These are phyloP conservation scores for Castanea crenata DNA, from an alignment of 306 rosid species.

Conservation along the genomic window DNA sequence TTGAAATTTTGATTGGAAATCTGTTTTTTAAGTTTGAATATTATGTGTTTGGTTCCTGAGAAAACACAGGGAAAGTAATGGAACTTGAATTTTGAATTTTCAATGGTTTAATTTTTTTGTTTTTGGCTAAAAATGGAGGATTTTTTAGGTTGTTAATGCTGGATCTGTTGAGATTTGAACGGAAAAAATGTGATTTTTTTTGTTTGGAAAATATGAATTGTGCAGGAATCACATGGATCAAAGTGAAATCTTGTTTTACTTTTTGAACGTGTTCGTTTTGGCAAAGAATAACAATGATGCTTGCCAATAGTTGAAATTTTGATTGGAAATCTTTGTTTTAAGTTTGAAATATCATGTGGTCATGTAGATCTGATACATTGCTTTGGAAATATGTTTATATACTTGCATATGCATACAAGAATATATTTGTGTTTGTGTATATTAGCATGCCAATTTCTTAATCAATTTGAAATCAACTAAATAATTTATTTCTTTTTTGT, in stretches of 20 bases:
- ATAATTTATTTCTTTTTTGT: neutral
- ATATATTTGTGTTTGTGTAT: neutral
- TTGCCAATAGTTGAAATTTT: neutral
- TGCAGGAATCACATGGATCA: neutral
- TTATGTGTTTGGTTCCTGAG: too few relatives aligned
- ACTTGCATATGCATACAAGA: neutral
- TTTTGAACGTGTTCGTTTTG: neutral
- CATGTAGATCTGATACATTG: neutral
- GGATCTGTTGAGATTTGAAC: constrained; percentile 12
- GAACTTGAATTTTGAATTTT: neutral
- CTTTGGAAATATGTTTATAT: neutral
- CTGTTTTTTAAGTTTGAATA: neutral
- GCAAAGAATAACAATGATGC: neutral
- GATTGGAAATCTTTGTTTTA: neutral
- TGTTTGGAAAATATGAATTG: neutral
- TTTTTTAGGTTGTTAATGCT: neutral
- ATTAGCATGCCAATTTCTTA: neutral
- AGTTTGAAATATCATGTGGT: neutral
- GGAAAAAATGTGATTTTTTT: neutral
- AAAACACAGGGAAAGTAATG: neutral
- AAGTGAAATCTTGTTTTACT: neutral
- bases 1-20: neutral
- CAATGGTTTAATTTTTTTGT: neutral
- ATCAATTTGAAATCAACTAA: neutral
- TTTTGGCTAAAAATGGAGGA: neutral